Base-by-base conservation (phyloP, 768 basidiomycete genomes). In the Tubosaeta sp. region DNA sequence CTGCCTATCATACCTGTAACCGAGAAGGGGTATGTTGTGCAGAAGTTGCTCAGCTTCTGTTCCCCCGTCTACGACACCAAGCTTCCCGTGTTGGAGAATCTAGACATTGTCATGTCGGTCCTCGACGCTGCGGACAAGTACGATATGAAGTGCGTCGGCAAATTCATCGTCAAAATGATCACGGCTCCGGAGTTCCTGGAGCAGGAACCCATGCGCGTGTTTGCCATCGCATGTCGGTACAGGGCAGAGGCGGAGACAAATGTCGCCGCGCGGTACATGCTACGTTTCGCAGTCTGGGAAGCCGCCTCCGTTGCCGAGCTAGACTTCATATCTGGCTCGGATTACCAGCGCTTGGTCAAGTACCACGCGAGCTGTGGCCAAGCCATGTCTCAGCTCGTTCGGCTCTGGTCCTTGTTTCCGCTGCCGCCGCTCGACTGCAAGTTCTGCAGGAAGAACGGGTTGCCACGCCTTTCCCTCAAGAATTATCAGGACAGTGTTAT, bases 71-170 rank as follows among this genome's bases (percentile, higher is more conserved):
- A 73, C 56, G 68, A 75, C 3, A 53, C 57, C 16, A 49, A 61
- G 10, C 57, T 62, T 22, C 62, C 73, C 19, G 54, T 55, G 29
- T 46, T 71, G 65, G 66, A 73, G 25, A 71, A 67, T 27, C 55
- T 77, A 16, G 69, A 72, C 39, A 69, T 74, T 24, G 68, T 79
- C 36, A 72, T 71, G 61, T 61, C 62, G 16, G 73, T 75, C 52
- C 65, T 71, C 38, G 72, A 74, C 41, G 73, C 78, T 3, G 79
- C 74, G 3, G 66, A 70, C 56, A 81, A 78, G 62, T 79, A 76
- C 60, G 76, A 78, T 44, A 77, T 80, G 74, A 71, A 73, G 49
- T 71, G 69, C 16, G 63, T 79, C 5, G 66, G 73, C 50, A 66
- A 65, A 39, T 62, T 62, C 46, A 34, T 72, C 53, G 61, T 68